Percentiles rank a stretch among this genome's conserved stretches.
Conservation (phyloP, 768 basidiomycete species). For the Chalciporus piperatus region DNA sequence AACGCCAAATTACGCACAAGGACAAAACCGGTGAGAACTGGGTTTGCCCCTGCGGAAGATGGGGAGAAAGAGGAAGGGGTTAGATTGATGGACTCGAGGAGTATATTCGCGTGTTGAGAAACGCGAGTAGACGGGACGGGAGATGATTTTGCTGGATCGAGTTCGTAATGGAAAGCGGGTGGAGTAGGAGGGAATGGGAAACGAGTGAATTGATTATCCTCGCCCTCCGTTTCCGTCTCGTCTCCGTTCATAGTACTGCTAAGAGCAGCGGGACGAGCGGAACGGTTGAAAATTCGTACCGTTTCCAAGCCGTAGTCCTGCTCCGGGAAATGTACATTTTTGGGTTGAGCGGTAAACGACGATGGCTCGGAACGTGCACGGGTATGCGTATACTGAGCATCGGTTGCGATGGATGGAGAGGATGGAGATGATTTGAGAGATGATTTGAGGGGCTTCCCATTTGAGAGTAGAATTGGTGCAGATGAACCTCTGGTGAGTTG, state of each 20-base stretch:
- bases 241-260: conserved; percentile 24
- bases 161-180: conserved; percentile 18
- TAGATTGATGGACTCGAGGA: conserved; percentile 39
- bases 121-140: conserved; percentile 2
- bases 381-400: conserved; percentile 13
- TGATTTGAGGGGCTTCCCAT: conserved; percentile 84
- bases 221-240: conserved; percentile 46
- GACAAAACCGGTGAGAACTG: conserved; percentile 66
- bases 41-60: conserved; percentile 2
- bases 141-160: conserved; percentile 19
- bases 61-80: conserved; percentile 11
- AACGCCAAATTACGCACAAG: conserved; percentile 85
- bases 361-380: conserved; percentile 58
- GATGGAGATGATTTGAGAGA: conserved; percentile 62
- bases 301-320: conserved; percentile 58
- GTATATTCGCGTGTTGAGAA: conserved; percentile 26
- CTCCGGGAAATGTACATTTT: conserved; percentile 88
- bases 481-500: conserved; percentile 34
- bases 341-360: conserved; percentile 53
- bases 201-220: conserved; percentile 9
- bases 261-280: conserved; percentile 67
- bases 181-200: conserved; percentile 28
- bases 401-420: conserved; percentile 9
- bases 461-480: conserved; percentile 52
- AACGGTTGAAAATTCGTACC: conserved; percentile 60